A percentile compares a stretch with the other conserved stretches of the same genome.
These are phyloP conservation scores for Sporothrix pallida DNA, from an alignment of 2,329 filamentous ascomycete species.

Conservation along the genomic window DNA sequence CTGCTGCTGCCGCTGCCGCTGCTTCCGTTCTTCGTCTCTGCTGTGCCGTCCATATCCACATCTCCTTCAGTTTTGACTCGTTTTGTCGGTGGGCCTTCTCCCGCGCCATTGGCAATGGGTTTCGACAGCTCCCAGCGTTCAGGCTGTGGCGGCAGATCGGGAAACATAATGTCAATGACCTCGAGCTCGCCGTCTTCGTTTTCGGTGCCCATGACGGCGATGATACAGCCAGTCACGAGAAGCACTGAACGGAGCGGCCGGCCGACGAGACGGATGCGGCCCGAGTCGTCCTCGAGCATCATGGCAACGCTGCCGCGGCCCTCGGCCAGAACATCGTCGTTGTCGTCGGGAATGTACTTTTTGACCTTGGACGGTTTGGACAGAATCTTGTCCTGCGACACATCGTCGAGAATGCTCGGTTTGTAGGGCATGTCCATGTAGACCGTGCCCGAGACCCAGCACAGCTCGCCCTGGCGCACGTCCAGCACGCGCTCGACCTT, in stretches of 20 bases:
- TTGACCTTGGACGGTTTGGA: slow-evolving; percentile 67
- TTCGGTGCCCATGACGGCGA: slow-evolving; percentile 94
- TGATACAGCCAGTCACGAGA: slow-evolving; percentile 89
- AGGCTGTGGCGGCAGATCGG: slow-evolving; percentile 83
- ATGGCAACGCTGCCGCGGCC: slow-evolving; percentile 46
- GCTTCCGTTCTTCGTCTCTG: slow-evolving; percentile 44
- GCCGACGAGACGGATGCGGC: slow-evolving; percentile 80
- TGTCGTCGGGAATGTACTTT: slow-evolving; percentile 73
- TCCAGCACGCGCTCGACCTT: slow-evolving; percentile 89
- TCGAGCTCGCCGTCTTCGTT: slow-evolving; percentile 92
- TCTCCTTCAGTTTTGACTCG: slow-evolving; percentile 51
- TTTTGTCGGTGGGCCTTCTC: slow-evolving; percentile 43
- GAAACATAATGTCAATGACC: slow-evolving; percentile 85
- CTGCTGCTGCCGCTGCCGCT: slow-evolving; percentile 47
- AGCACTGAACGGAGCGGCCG: slow-evolving; percentile 68
- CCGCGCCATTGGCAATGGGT: slow-evolving; percentile 44
- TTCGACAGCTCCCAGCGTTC: slow-evolving; percentile 76
- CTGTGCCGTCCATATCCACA: slow-evolving; percentile 61
- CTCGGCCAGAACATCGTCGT: slow-evolving; percentile 57
- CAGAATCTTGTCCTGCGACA: slow-evolving; percentile 72
- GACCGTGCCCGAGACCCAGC: slow-evolving; percentile 92
- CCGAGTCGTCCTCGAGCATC: slow-evolving; percentile 96
- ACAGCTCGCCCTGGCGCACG: slow-evolving; percentile 91
- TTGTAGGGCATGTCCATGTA: slow-evolving; percentile 98
- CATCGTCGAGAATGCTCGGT: slow-evolving; percentile 93